Evolutionary conservation across 179 eudicot species (phyloP).

Genomic region (Camellia oleifera): DNA sequence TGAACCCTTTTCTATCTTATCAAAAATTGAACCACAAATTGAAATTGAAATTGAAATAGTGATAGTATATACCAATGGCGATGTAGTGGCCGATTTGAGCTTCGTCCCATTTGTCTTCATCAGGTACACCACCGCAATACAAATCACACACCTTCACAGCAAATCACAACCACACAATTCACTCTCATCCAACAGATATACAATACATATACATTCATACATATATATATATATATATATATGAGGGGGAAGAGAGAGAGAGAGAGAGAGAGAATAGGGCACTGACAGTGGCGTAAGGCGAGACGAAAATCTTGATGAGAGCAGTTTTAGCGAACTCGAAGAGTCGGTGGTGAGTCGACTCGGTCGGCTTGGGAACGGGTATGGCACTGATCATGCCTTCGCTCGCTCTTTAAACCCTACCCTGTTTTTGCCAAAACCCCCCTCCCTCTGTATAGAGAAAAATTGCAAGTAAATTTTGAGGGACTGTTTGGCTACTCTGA

Average conservation of each 20-base stretch:
- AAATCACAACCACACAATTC: conserved; percentile 6
- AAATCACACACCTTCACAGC: conserved; percentile 62
- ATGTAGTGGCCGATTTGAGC: conserved; percentile 87
- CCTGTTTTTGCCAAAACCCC: too few relatives aligned
- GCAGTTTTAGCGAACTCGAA: conserved; percentile 75
- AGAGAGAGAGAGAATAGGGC: not conserved
- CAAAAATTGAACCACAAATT: not conserved
- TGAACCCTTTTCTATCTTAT: not conserved
- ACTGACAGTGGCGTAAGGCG: conserved; percentile 77
- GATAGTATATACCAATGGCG: conserved; percentile 62
- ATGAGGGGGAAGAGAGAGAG: not conserved
- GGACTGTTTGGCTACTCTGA: too few relatives aligned
- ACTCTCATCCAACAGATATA: not conserved
- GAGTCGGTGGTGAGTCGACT: conserved; percentile 53
- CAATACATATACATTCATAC: not conserved
- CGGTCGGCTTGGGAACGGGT: conserved; percentile 21
- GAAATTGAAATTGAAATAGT: not conserved
- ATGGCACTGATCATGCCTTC: not conserved
- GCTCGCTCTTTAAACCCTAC: not conserved
- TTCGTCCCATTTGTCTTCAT: conserved; percentile 75
- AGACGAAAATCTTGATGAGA: conserved; percentile 77
- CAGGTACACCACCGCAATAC: conserved; percentile 70
- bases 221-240: not conserved
- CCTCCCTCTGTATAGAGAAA: too few relatives aligned
- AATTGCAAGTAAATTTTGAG: too few relatives aligned